Percentiles rank a stretch among this genome's conserved stretches.
phyloP scores from a whole-genome alignment of 225 moss, liverwort and hornwort genomes.

The Physcomitrium patens region DNA sequence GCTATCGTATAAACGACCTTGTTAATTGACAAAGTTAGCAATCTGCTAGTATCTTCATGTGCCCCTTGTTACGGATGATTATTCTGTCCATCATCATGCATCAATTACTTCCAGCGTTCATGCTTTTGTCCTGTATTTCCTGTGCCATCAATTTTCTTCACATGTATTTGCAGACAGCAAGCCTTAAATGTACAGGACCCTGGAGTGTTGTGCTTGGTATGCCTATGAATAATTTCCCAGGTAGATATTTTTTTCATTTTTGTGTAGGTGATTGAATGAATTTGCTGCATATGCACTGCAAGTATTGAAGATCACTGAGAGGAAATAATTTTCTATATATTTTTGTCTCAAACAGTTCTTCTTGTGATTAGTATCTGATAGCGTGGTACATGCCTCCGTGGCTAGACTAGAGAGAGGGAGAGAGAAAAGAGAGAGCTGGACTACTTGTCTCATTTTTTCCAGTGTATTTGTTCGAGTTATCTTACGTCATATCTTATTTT shows the following conservation, averaged over 20 bases:
- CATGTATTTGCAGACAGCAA: conserved; percentile 32
- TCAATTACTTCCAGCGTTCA: not conserved
- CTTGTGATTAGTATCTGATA: not conserved
- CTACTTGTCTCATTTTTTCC: not conserved
- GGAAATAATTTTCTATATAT: not conserved
- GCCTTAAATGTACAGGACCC: conserved; percentile 48
- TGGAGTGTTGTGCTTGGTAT: conserved; percentile 68
- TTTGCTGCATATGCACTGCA: not conserved
- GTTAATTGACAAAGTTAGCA: too few relatives aligned
- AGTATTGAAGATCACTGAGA: not conserved
- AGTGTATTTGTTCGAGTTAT: not conserved
- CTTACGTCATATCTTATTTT: conserved; percentile 20
- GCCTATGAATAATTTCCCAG: conserved; percentile 55
- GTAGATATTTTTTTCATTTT: conserved; percentile 24
- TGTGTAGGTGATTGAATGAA: too few relatives aligned
- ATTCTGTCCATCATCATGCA: not conserved
- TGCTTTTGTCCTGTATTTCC: not conserved
- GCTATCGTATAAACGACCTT: not conserved
- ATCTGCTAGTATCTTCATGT: not conserved
- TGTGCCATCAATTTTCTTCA: conserved; percentile 5
- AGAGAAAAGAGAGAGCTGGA: too few relatives aligned
- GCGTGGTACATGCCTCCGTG: not conserved
- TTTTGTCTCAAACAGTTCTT: not conserved
- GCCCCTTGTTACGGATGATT: not conserved
- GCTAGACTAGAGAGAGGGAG: not conserved